Percentiles rank a stretch among this genome's conserved stretches.
Evolutionary conservation across 2,329 filamentous ascomycete species (phyloP).

Genomic region (Xylaria sp.): DNA sequence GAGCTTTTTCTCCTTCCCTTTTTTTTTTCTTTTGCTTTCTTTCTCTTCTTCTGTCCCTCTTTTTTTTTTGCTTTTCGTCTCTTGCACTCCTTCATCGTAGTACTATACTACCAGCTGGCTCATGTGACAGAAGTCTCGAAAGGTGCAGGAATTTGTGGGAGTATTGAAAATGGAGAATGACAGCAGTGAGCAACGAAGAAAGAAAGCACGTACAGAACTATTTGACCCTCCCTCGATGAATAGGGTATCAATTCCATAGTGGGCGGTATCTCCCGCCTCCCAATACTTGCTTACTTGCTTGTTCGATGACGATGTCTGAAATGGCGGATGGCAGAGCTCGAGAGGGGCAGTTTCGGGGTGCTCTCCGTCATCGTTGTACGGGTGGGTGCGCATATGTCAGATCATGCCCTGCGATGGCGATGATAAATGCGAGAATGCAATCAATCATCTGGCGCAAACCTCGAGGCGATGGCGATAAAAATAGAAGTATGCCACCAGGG

Average conservation of each 20-base stretch:
- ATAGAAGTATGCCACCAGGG: slow-evolving; percentile 15
- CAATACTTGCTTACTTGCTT: slow-evolving; percentile 5
- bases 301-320: slow-evolving; percentile 16
- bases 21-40: background rate
- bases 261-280: slow-evolving; percentile 33
- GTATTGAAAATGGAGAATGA: background rate
- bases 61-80: background rate
- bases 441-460: slow-evolving; percentile 13
- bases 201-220: slow-evolving; percentile 75
- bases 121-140: background rate
- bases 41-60: background rate
- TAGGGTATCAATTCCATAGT: slow-evolving; percentile 80
- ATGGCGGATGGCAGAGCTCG: slow-evolving; percentile 30
- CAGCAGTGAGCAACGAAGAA: background rate
- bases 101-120: background rate
- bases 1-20: background rate
- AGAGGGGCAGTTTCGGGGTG: slow-evolving; percentile 22
- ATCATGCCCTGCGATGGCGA: slow-evolving; percentile 8
- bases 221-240: slow-evolving; percentile 75
- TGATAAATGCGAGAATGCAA: slow-evolving; percentile 3
- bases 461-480: slow-evolving; percentile 8
- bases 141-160: background rate
- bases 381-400: background rate
- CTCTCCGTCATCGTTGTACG: slow-evolving; percentile 34
- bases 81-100: background rate